Evolutionary conservation across 805 yeast species (phyloP), one percentile per base, ranked within the genome.

Genomic region (Wickerhamomyces xylosicus): DNA sequence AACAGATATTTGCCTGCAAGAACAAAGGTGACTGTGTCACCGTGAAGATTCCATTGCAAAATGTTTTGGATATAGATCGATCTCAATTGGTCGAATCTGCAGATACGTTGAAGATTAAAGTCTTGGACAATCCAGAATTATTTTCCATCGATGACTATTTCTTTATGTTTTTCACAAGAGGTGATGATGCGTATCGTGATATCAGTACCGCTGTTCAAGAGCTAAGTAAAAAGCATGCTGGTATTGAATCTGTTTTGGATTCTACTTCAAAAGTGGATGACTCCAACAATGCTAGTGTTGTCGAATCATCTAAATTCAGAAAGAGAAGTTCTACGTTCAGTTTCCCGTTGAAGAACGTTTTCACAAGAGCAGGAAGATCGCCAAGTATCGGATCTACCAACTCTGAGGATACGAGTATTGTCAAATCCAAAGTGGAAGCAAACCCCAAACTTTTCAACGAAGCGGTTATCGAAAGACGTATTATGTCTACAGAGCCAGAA

Each of bases 21-120:
- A 83, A 85, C 55, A 65, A 70, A 19, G 79, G 79, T 13, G 79
- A 79, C 47, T 79, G 79, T 43, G 92, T 85, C 13, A 72, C 83
- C 17, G 64, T 89, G 16, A 82, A 83, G 48, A 74, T 90, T 4
- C 97, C 97, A 0, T 51, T 82, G 19, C 71, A 66, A 28, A 81
- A 80, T 49, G 62, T 90, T 13, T 52, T 81, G 8, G 83, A 79
- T 49, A 54, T 78, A 19, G 81, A 75, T 35, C 68, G 73, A 36
- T 70, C 72, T 17, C 54, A 69, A 21, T 69, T 82, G 4, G 63
- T 80, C 32, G 79, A 79, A 14, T 58, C 60, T 17, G 74, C 81
- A 1, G 69, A 71, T 19, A 75, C 78, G 14, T 56, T 85, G 28
- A 63, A 74, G 35, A 49, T 85, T n/a, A 71, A 74, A 38, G 85